Base-by-base conservation (phyloP, 208 protist species). In the Strigomonas galati region DNA sequence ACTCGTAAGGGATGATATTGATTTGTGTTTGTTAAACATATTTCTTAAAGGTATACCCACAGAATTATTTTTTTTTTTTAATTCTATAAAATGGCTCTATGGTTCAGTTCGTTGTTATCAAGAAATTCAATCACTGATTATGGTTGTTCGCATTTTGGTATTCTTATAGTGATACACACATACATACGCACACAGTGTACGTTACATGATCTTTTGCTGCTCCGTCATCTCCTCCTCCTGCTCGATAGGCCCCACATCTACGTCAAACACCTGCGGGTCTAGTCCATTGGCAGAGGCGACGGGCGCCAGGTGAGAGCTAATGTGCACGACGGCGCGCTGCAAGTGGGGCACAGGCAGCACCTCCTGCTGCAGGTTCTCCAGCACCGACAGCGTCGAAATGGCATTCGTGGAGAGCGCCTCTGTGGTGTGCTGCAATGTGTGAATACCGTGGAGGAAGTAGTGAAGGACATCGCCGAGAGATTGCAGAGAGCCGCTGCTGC, bases 351-450 rank as follows among this genome's bases (percentile, higher is more conserved):
- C 31, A 14, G 75, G 43, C 12, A 69, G 54, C 17, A 82, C 43
- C 48, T 80, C 81, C 49, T 86, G 69, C 69, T 91, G 84, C 31
- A 91, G 84, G 54, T 83, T 76, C 71, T 94, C 78, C 28, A 94
- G 28, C 28, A 94, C 61, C 61, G 91, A 82, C 21, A 94, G 70
- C 55, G 82, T 87, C 9, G 73, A 74, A 2, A 89, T 52, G 0
- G 79, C 78, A 43, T 79, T 87, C 21, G 65, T 43, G 49, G 86
- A 80, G 62, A 94, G 67, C 4, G 79, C 68, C n/a, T 66, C 58
- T 12, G 84, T 54, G 0, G 77, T 79, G 10, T 66, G 67, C 43
- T 82, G 72, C 0, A 87, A n/a, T 17, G 67, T 51, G 21, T 57
- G 64, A 1, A 89, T 57, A 28, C 83, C 78, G 0, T 60, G 46